Evolutionary conservation across 148 eudicot genomes (phyloP), one percentile per base, ranked within the genome.

Genomic region (Nepenthes gracilis): DNA sequence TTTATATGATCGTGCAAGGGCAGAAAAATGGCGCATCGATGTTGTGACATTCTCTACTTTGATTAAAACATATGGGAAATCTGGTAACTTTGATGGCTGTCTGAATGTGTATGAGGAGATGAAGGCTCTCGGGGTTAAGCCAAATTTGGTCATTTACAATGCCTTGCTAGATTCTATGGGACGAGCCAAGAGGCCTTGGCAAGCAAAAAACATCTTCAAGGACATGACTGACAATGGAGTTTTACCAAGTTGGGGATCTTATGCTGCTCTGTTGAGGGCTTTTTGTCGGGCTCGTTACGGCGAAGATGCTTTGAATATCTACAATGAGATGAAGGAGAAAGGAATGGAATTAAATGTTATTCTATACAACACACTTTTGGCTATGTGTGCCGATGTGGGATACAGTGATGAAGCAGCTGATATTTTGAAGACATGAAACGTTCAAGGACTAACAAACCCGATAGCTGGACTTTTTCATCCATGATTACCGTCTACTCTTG

Each of bases 81-180:
- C 78, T 10, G 82, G 86, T 12, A 91, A 91, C 75, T 91, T 77
- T 35, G 97, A 87, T 77, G 97, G 96, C 40, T 88, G 96, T 64
- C 88, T 91, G 85, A 88, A 83, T 67, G 87, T 88, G 12, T 91
- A 80, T 40, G 84, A 91, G 78, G 97, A 91, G 66, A 88, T 91
- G 97, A 91, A 88, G 79, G 96, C 86, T 34, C 76, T 88, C 23
- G 74, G 75, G 43, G 82, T 83, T 8, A 81, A 77, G 77, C 83
- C 87, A 3, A 88, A 80, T 56, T 53, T 77, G 64, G 68, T 67
- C 6, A 64, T 83, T 13, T 91, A 78, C 65, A 87, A 91, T 61
- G 69, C 76, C 0, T 68, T 91, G 71, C 65, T 91, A 67, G 93
- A 85, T 70, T 81, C 86, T 36, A 83, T 91, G 97, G 97, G 97